Percentiles rank a stretch among this genome's conserved stretches.
Evolutionary conservation across 208 protist genomes (phyloP).

Genomic region (Strigomonas oncopelti): DNA sequence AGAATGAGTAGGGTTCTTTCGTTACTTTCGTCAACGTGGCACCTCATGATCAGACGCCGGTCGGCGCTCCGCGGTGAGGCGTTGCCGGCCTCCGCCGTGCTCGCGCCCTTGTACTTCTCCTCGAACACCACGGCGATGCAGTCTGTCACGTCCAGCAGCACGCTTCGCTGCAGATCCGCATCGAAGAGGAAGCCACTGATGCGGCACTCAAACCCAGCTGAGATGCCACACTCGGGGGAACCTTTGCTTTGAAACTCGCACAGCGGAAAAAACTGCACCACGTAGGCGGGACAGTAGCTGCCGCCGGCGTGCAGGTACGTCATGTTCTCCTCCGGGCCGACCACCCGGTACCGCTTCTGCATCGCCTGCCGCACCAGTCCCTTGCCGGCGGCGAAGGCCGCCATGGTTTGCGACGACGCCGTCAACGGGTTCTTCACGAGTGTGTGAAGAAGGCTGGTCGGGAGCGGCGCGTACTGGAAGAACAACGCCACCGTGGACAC

Average conservation of each 20-base stretch:
- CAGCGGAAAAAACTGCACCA: conserved; percentile 71
- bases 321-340: conserved; percentile 38
- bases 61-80: background rate
- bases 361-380: conserved; percentile 37
- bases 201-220: conserved; percentile 68
- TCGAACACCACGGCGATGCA: background rate
- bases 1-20: background rate
- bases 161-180: conserved; percentile 17
- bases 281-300: conserved; percentile 14
- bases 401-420: conserved; percentile 4
- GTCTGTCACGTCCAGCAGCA: conserved; percentile 12
- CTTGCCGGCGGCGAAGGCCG: conserved; percentile 12
- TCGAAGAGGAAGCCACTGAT: conserved; percentile 64
- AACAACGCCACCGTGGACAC: conserved; percentile 62
- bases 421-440: background rate
- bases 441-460: background rate
- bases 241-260: conserved; percentile 17
- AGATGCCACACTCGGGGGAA: conserved; percentile 26
- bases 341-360: conserved; percentile 28
- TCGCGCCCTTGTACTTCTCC: background rate
- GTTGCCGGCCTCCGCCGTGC: background rate
- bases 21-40: background rate
- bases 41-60: conserved; percentile 1
- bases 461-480: conserved; percentile 18
- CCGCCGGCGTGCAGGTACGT: conserved; percentile 31